Base-by-base conservation (phyloP, 805 yeast genomes). In the Ogataea kodamae region DNA sequence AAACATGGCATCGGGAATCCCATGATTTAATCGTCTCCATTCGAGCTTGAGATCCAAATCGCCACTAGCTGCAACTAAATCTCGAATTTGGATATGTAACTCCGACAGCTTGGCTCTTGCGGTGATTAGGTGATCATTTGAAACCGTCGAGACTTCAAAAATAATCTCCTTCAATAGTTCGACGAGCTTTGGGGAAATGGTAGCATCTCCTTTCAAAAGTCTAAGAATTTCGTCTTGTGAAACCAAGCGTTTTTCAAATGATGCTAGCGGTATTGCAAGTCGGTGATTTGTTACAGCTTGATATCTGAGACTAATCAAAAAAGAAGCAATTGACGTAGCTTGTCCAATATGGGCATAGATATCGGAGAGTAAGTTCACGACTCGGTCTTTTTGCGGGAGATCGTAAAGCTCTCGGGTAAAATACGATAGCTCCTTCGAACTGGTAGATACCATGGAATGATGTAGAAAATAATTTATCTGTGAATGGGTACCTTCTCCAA, bases 331-430 rank as follows among this genome's bases (percentile, higher is more conserved):
- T 0, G 88, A 79, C 0, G 81, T 73, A 2, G 92, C 84, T 55
- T 86, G 94, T 5, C 95, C 95, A 22, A 86, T 59, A 57, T 85
- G 95, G 0, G 94, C 92, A 8, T 77, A 71, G 7, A 80, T 70
- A 40, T 81, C 85, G 20, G 76, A 68, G 6, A 76, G 59, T 5
- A 54, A 45, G 11, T 57, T 56, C 25, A 52, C 39, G 10, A 54
- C 26, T 6, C 30, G 30, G 6, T 35, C 35, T 0, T 49, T 28
- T 0, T 68, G 58, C 26, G 76, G 68, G 15, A 58, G 51, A 39
- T 72, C 76, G 20, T 81, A 54, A 19, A 76, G 50, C 24, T 59
- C 53, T 9, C 72, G 66, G 0, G 74, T 66, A 6, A 42, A 35
- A 12, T 33, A 33, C 1, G 60, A 51, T 1, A 78, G 72, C 0